Percentiles rank a stretch among this genome's conserved stretches.
phyloP scores from a whole-genome alignment of 148 eudicot genomes.

The Camellia lanceoleosa region DNA sequence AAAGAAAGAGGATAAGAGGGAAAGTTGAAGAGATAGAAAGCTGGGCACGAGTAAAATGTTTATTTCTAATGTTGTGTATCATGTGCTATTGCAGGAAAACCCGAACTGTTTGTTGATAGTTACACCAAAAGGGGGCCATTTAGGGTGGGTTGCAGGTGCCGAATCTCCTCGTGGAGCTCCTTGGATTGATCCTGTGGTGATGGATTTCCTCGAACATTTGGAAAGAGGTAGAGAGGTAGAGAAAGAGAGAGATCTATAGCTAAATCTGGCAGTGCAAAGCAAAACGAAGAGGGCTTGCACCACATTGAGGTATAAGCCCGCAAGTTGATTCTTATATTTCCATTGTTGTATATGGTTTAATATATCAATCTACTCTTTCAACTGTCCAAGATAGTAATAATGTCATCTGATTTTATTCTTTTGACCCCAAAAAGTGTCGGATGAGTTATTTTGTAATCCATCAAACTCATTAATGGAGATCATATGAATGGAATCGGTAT shows the following conservation, averaged over 20 bases:
- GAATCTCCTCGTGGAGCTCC: conserved; percentile 85
- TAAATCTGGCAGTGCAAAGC: conserved; percentile 2
- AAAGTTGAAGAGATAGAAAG: not conserved
- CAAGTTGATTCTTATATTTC: not conserved
- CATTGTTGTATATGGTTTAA: not conserved
- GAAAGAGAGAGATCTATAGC: too few relatives aligned
- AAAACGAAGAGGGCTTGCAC: conserved; percentile 22
- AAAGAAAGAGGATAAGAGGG: not conserved
- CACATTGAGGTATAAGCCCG: conserved; percentile 32
- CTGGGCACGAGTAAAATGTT: not conserved
- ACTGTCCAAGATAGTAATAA: too few relatives aligned
- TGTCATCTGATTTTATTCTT: too few relatives aligned
- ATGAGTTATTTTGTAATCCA: too few relatives aligned
- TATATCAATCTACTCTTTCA: too few relatives aligned
- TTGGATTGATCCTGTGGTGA: conserved; percentile 91
- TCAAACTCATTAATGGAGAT: too few relatives aligned
- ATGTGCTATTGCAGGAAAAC: conserved; percentile 57
- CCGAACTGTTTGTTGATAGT: conserved; percentile 74
- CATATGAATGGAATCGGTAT: too few relatives aligned
- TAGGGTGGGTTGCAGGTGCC: conserved; percentile 92
- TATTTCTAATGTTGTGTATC: not conserved
- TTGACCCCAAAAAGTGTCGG: too few relatives aligned
- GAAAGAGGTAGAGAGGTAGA: conserved; percentile 25
- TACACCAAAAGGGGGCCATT: conserved; percentile 92
- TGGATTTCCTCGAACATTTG: conserved; percentile 72